These are phyloP conservation scores for Bidens hawaiensis DNA, from an alignment of 140 eudicot species.

Conservation along the genomic window DNA sequence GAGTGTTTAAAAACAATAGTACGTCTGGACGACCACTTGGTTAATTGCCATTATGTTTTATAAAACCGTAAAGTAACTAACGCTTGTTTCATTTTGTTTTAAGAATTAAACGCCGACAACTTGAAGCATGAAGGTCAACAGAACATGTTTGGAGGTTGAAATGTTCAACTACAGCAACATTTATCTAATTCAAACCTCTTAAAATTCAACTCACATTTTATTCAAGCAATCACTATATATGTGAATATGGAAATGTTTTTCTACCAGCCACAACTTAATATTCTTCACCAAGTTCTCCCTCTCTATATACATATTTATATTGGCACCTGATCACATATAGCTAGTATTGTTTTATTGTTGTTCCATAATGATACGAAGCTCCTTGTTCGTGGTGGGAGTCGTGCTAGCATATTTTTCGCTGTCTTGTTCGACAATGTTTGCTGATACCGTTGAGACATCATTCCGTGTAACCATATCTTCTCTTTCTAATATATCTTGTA, in stretches of 20 bases:
- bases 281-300: neutral
- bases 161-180: neutral
- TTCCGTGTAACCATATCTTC: constrained; percentile 10
- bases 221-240: neutral
- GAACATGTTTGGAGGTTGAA: neutral
- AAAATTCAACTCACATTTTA: neutral
- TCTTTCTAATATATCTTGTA: neutral
- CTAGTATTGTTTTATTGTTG: neutral
- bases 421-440: neutral
- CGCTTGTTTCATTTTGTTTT: too few relatives aligned
- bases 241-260: neutral
- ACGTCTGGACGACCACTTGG: too few relatives aligned
- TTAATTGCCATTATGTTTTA: too few relatives aligned
- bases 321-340: neutral
- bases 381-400: neutral
- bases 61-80: too few relatives aligned
- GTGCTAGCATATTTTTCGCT: neutral
- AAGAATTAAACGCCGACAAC: neutral
- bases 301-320: neutral
- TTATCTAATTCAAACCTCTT: neutral
- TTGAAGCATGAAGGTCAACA: neutral
- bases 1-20: too few relatives aligned
- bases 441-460: neutral
- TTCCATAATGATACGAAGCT: neutral
- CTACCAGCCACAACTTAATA: neutral